Evolutionary conservation across 768 basidiomycete genomes (phyloP).

Genomic region (Lentinula aciculospora): DNA sequence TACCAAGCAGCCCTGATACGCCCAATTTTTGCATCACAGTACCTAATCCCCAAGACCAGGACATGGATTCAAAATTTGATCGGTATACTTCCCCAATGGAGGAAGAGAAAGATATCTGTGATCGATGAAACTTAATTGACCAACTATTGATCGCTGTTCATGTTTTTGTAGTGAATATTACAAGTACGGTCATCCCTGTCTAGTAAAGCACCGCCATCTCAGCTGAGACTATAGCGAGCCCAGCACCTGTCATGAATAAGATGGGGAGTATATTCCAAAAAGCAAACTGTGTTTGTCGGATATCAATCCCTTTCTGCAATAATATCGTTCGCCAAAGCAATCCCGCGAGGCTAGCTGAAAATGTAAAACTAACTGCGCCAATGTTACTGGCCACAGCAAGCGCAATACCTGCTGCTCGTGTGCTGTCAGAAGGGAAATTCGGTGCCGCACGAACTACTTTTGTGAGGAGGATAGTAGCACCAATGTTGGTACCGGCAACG

Average conservation of each 20-base stretch:
- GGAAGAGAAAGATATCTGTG: slow-evolving; percentile 4
- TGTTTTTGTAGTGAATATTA: neutral
- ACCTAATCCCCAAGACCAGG: neutral
- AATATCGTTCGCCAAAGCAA: slow-evolving; percentile 79
- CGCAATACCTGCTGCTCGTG: slow-evolving; percentile 60
- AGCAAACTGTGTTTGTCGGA: slow-evolving; percentile 62
- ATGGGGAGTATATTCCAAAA: slow-evolving; percentile 67
- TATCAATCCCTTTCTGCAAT: slow-evolving; percentile 59
- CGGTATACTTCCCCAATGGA: neutral
- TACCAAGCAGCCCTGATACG: neutral
- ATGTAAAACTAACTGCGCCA: slow-evolving; percentile 87
- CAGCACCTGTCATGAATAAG: slow-evolving; percentile 57
- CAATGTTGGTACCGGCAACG: slow-evolving; percentile 76
- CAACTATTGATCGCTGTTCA: neutral
- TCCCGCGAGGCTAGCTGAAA: slow-evolving; percentile 84
- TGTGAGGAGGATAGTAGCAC: slow-evolving; percentile 83
- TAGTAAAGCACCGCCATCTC: slow-evolving; percentile 60
- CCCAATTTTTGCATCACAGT: neutral
- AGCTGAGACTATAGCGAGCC: slow-evolving; percentile 64
- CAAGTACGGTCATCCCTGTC: neutral
- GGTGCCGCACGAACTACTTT: slow-evolving; percentile 60
- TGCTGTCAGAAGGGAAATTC: slow-evolving; percentile 24
- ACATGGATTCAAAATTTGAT: neutral
- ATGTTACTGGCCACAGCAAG: slow-evolving; percentile 86
- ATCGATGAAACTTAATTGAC: neutral